These are phyloP conservation scores for Thelephora ganbajun DNA, from an alignment of 768 basidiomycete species.

Conservation along the genomic window DNA sequence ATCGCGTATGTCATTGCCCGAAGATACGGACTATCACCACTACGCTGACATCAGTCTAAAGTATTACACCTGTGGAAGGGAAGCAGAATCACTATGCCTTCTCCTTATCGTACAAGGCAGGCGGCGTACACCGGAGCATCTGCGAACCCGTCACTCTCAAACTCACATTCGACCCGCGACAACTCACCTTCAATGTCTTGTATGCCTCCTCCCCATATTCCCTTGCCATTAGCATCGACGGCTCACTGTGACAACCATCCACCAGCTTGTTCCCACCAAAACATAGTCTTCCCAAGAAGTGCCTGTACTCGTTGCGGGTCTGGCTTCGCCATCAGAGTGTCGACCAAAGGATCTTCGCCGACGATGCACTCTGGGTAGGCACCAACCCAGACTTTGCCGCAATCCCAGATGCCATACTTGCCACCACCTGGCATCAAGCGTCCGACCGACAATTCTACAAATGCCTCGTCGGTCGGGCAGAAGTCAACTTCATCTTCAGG, in stretches of 20 bases:
- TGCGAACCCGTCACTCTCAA: constrained; percentile 31
- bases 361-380: constrained; percentile 53
- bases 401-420: constrained; percentile 43
- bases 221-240: background rate
- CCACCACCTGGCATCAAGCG: constrained; percentile 28
- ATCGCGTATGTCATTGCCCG: constrained; percentile 7
- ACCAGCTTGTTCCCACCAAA: constrained; percentile 48
- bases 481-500: constrained; percentile 43
- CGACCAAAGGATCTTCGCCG: constrained; percentile 50
- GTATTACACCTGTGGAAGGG: constrained; percentile 17
- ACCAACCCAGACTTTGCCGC: constrained; percentile 50
- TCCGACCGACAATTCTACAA: constrained; percentile 38
- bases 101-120: constrained; percentile 37
- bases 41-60: constrained; percentile 1
- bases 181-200: constrained; percentile 50
- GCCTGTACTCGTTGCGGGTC: constrained; percentile 43
- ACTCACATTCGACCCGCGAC: constrained; percentile 37
- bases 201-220: constrained; percentile 17
- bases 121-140: constrained; percentile 40
- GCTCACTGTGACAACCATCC: background rate
- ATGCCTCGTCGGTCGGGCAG: constrained; percentile 38
- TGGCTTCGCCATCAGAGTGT: constrained; percentile 46
- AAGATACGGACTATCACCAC: background rate
- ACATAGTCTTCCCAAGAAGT: constrained; percentile 35
- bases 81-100: constrained; percentile 30